These are phyloP conservation scores for Phytophthora lateralis DNA, from an alignment of 352 stramenopile species.

Conservation along the genomic window DNA sequence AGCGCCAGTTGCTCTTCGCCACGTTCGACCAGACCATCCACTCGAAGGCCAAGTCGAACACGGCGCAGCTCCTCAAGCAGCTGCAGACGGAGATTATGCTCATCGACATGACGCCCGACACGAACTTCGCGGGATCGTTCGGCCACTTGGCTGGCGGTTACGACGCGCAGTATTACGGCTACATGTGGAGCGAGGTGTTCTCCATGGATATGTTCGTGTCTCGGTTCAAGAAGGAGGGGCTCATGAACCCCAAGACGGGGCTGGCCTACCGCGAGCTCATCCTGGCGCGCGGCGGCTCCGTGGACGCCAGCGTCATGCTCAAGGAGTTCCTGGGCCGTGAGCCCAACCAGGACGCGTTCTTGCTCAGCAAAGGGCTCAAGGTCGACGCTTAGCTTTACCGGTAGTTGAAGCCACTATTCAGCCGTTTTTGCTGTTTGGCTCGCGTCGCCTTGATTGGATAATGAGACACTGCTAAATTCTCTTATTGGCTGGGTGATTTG, in stretches of 20 bases:
- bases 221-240: slow-evolving; percentile 84
- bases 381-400: slow-evolving; percentile 13
- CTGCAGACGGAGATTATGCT: slow-evolving; percentile 88
- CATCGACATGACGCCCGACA: slow-evolving; percentile 86
- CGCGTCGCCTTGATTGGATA: not conserved
- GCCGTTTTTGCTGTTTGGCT: slow-evolving; percentile 2
- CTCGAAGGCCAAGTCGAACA: slow-evolving; percentile 84
- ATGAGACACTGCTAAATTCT: slow-evolving; percentile 9
- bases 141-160: slow-evolving; percentile 82
- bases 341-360: slow-evolving; percentile 82
- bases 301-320: slow-evolving; percentile 82
- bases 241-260: slow-evolving; percentile 83
- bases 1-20: slow-evolving; percentile 83
- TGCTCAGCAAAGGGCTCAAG: slow-evolving; percentile 77
- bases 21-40: slow-evolving; percentile 89
- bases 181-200: slow-evolving; percentile 92
- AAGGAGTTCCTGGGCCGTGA: slow-evolving; percentile 80
- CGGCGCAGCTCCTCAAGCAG: slow-evolving; percentile 75
- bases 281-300: slow-evolving; percentile 78
- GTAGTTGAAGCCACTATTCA: slow-evolving; percentile 16
- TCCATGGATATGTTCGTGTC: slow-evolving; percentile 92
- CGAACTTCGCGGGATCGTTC: slow-evolving; percentile 87
- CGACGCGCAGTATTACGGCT: slow-evolving; percentile 87
- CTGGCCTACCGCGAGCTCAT: slow-evolving; percentile 88
- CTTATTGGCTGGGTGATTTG: slow-evolving; percentile 13